Conservation (phyloP, 192 early-diverging fungal species). For the Coemansia erecta region DNA sequence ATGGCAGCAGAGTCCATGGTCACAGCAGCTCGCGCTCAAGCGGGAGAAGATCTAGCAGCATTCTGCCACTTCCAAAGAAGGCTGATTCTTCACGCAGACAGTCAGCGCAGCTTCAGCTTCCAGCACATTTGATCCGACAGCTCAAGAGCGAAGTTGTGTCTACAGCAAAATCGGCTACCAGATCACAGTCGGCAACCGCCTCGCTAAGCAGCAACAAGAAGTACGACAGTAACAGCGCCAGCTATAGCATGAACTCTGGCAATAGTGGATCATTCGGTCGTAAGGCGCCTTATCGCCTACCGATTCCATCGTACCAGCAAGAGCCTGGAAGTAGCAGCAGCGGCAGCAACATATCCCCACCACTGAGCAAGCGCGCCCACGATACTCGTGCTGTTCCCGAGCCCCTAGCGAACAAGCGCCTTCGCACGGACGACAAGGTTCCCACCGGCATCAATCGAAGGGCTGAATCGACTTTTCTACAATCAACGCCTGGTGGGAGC, state of each 20-base stretch:
- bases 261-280: conserved; percentile 11
- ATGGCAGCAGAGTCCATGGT: conserved; percentile 1
- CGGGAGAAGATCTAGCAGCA: conserved; percentile 7
- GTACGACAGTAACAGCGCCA: background rate
- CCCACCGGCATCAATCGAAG: conserved; percentile 14
- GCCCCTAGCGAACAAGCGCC: conserved; percentile 28
- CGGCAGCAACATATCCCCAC: background rate
- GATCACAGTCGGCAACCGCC: conserved; percentile 13
- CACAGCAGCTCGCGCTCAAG: conserved; percentile 1
- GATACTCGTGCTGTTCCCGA: conserved; percentile 4
- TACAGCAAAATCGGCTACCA: conserved; percentile 17
- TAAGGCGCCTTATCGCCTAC: background rate
- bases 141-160: conserved; percentile 49
- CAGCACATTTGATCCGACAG: conserved; percentile 38
- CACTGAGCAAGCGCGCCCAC: background rate
- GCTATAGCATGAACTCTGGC: conserved; percentile 6
- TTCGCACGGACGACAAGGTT: conserved; percentile 13
- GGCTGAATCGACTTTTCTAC: conserved; percentile 4
- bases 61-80: background rate
- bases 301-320: background rate
- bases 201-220: conserved; percentile 6
- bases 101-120: conserved; percentile 31
- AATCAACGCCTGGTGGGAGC: background rate
- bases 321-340: background rate
- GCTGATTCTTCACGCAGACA: conserved; percentile 1